These are phyloP conservation scores for Talaromyces atroroseus DNA, from an alignment of 2,329 filamentous ascomycete species.

Conservation along the genomic window DNA sequence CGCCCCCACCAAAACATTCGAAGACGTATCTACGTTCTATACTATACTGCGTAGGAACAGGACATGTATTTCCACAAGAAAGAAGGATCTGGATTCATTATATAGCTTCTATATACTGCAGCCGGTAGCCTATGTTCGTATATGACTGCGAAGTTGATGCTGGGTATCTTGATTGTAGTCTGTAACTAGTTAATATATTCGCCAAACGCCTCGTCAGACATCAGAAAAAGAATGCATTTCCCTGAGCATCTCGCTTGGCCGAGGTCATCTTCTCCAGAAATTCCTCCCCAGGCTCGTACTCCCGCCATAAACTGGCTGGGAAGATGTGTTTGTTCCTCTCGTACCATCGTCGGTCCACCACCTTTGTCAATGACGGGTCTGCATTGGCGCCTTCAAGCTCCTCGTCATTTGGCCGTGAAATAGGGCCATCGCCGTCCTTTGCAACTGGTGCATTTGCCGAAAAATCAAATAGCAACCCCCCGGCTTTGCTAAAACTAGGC, in stretches of 20 bases:
- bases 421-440: constrained; percentile 36
- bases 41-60: too few species aligned
- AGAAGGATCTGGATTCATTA: too few species aligned
- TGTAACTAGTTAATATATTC: too few species aligned
- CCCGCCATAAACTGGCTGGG: constrained; percentile 90
- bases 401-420: constrained; percentile 43
- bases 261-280: constrained; percentile 59
- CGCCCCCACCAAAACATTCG: not conserved
- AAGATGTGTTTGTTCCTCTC: constrained; percentile 98
- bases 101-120: too few species aligned
- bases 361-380: constrained; percentile 79
- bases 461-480: constrained; percentile 75
- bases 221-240: constrained; percentile 88
- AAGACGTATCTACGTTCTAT: too few species aligned
- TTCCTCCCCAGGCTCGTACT: constrained; percentile 86
- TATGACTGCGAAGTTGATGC: not conserved
- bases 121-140: too few species aligned
- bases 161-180: not conserved
- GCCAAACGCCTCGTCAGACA: not conserved
- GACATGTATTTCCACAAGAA: too few species aligned
- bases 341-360: constrained; percentile 95
- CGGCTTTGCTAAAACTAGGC: constrained; percentile 64
- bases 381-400: constrained; percentile 68
- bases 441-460: constrained; percentile 40
- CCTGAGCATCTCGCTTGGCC: constrained; percentile 74